phyloP scores from a whole-genome alignment of 345 rosid genomes.

The Abelmoschus esculentus region DNA sequence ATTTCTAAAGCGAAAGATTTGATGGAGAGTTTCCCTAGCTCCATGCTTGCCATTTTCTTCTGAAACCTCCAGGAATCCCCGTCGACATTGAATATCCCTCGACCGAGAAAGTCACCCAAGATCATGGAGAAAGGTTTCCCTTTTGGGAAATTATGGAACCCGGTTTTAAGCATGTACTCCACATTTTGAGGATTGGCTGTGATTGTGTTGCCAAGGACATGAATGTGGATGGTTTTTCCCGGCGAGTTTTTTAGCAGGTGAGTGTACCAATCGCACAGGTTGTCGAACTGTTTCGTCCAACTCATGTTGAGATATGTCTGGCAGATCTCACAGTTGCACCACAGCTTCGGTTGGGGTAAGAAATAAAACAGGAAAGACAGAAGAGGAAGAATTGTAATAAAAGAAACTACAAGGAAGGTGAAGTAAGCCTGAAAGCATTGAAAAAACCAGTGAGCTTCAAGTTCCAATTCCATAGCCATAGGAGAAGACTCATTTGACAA shows the following conservation, averaged over 20 bases:
- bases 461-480: constrained; percentile 17
- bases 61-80: constrained; percentile 69
- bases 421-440: constrained; percentile 12
- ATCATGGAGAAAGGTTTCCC: constrained; percentile 70
- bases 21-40: constrained; percentile 39
- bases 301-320: constrained; percentile 41
- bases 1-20: constrained; percentile 49
- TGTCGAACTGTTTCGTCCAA: constrained; percentile 49
- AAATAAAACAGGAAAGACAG: constrained; percentile 12
- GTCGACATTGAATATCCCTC: constrained; percentile 74
- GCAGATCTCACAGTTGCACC: constrained; percentile 72
- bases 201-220: constrained; percentile 54
- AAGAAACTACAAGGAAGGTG: constrained; percentile 12
- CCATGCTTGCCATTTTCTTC: constrained; percentile 52
- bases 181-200: constrained; percentile 65
- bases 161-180: constrained; percentile 63
- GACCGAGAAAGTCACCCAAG: constrained; percentile 70
- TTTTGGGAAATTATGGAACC: constrained; percentile 63
- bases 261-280: constrained; percentile 71
- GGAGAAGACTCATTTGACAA: background rate
- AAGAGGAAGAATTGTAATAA: constrained; percentile 10
- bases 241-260: constrained; percentile 57
- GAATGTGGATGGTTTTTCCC: constrained; percentile 53
- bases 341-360: constrained; percentile 23
- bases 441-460: constrained; percentile 13